Evolutionary conservation across 2,329 filamentous ascomycete species (phyloP).

Genomic region (Penicillium polonicum): DNA sequence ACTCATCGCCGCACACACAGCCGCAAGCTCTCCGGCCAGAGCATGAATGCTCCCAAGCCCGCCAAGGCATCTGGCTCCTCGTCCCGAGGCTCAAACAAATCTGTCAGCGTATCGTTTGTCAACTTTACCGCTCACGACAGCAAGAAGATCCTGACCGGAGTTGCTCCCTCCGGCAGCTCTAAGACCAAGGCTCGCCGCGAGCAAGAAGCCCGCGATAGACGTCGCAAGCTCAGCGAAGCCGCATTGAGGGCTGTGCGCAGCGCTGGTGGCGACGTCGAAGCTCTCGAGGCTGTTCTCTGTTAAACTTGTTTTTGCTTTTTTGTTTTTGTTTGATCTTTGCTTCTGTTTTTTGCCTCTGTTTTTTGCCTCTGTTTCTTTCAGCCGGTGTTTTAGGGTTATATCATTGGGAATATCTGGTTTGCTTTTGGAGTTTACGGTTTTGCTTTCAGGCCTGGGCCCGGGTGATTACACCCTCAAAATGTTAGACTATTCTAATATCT

Average conservation of each 20-base stretch:
- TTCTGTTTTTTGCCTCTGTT: conserved; percentile 10
- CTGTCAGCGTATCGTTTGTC: conserved; percentile 67
- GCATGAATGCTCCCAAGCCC: conserved; percentile 32
- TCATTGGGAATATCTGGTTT: conserved; percentile 24
- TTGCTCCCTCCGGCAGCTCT: conserved; percentile 83
- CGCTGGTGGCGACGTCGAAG: conserved; percentile 48
- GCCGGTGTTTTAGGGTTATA: conserved; percentile 27
- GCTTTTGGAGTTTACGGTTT: conserved; percentile 25
- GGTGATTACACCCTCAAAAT: conserved; percentile 17
- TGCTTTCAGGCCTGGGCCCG: conserved; percentile 13
- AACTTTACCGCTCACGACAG: conserved; percentile 86
- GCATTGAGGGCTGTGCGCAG: conserved; percentile 45
- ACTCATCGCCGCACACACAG: conserved; percentile 40
- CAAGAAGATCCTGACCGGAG: conserved; percentile 76
- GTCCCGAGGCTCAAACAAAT: conserved; percentile 33
- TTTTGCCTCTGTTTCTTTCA: conserved; percentile 17
- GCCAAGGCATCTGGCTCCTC: conserved; percentile 34
- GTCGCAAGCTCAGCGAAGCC: conserved; percentile 49
- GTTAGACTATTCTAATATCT: conserved; percentile 24
- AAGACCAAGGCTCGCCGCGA: conserved; percentile 95
- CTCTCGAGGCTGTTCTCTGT: conserved; percentile 42
- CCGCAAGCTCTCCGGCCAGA: conserved; percentile 43
- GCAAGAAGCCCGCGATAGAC: conserved; percentile 78
- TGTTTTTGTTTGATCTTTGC: conserved; percentile 2
- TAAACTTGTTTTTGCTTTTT: conserved; percentile 21